Conservation (phyloP, 2,329 filamentous ascomycete species). For the Bipolaris cookei region DNA sequence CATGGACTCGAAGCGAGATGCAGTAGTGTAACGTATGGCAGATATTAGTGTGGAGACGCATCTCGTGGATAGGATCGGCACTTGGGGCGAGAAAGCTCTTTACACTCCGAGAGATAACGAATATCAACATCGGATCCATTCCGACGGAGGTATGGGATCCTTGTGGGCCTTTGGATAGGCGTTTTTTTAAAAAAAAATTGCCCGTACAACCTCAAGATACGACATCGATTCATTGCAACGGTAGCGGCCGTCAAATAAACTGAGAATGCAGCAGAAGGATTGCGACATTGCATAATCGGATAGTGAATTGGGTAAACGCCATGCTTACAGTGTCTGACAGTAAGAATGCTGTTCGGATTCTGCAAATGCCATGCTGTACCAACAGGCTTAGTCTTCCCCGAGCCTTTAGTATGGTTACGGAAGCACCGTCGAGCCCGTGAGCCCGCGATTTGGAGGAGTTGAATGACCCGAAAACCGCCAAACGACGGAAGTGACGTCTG, state of each 20-base stretch:
- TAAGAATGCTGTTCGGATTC: too few species aligned
- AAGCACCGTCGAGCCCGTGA: background rate
- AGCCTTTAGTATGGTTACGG: background rate
- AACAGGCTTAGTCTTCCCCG: background rate
- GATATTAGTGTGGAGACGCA: slow-evolving; percentile 30
- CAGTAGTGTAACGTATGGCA: slow-evolving; percentile 26
- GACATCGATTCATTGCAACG: slow-evolving; percentile 3
- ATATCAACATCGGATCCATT: background rate
- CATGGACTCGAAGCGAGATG: slow-evolving; percentile 17
- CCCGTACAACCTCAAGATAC: slow-evolving; percentile 3
- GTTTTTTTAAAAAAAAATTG: background rate
- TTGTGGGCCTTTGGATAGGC: background rate
- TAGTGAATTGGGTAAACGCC: background rate
- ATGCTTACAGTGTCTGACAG: too few species aligned
- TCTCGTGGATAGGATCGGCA: slow-evolving; percentile 13
- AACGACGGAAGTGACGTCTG: background rate
- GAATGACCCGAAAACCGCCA: background rate
- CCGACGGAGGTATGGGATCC: background rate
- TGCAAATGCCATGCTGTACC: background rate
- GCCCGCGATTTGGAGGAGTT: background rate
- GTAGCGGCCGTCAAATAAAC: background rate
- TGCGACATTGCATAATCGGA: too few species aligned
- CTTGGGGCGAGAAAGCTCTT: background rate
- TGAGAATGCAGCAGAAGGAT: background rate
- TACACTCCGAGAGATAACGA: slow-evolving; percentile 12